Conservation (phyloP, 495 filamentous ascomycete species). For the Penicillium alfredii region DNA sequence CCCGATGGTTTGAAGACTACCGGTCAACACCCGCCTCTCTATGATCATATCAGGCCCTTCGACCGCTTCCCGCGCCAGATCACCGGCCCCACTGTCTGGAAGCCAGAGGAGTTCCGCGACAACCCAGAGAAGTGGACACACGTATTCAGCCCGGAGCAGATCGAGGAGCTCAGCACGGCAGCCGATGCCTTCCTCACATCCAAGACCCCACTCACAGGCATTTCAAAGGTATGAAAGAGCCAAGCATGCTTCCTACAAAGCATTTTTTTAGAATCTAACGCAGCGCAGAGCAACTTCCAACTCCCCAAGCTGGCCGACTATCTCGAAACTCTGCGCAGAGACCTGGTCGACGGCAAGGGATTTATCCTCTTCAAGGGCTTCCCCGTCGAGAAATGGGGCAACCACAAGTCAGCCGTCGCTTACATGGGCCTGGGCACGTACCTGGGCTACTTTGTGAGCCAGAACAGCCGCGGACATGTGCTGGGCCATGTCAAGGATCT, state of each 20-base stretch:
- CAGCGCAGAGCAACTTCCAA: conserved; percentile 37
- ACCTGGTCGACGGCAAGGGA: conserved; percentile 77
- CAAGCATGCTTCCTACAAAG: not conserved
- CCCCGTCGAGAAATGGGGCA: conserved; percentile 70
- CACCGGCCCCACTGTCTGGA: conserved; percentile 70
- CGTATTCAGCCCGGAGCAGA: conserved; percentile 54
- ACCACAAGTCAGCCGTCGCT: conserved; percentile 72
- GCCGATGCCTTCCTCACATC: conserved; percentile 61
- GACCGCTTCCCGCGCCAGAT: conserved; percentile 64
- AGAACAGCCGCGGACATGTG: conserved; percentile 84
- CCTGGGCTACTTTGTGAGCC: conserved; percentile 77
- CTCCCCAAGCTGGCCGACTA: conserved; percentile 56
- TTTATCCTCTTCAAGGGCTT: conserved; percentile 87
- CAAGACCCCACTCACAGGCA: conserved; percentile 61
- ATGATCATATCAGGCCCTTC: conserved; percentile 59
- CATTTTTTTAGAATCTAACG: not conserved
- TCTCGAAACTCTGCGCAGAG: conserved; percentile 54
- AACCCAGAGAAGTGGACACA: conserved; percentile 72
- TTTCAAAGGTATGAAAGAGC: conserved; percentile 63
- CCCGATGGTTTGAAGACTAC: conserved; percentile 56
- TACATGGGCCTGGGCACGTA: conserved; percentile 90
- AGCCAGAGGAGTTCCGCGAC: conserved; percentile 57
- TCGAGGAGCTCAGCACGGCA: conserved; percentile 57
- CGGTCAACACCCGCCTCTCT: conserved; percentile 69
- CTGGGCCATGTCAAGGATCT: conserved; percentile 89